phyloP scores from a whole-genome alignment of 495 filamentous ascomycete genomes.

The Neurospora sp. region DNA sequence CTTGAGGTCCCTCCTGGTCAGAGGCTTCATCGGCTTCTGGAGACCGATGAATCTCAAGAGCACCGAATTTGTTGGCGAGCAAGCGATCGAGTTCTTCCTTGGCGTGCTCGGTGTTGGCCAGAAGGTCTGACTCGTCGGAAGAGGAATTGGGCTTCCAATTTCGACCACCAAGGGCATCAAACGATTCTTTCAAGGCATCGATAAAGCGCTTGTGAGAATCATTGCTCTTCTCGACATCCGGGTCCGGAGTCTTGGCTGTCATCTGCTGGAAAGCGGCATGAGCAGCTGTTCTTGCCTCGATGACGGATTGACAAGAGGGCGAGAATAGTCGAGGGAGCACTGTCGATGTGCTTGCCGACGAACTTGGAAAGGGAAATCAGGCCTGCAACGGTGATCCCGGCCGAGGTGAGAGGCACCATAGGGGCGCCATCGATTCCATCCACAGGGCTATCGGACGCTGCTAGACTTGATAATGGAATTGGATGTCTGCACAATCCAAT shows the following conservation, averaged over 20 bases:
- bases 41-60: constrained; percentile 15
- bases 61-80: constrained; percentile 25
- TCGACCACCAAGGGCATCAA: constrained; percentile 10
- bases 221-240: constrained; percentile 31
- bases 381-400: constrained; percentile 17
- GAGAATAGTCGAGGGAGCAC: constrained; percentile 18
- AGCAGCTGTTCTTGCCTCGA: constrained; percentile 17
- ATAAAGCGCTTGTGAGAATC: constrained; percentile 34
- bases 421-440: neutral
- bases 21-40: constrained; percentile 1
- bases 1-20: neutral
- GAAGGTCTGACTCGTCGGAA: neutral
- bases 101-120: no score
- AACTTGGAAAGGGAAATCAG: constrained; percentile 25
- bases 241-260: constrained; percentile 22
- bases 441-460: no score
- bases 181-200: constrained; percentile 21
- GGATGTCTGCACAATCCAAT: constrained; percentile 30
- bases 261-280: constrained; percentile 21
- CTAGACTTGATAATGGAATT: constrained; percentile 4
- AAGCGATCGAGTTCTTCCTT: constrained; percentile 20
- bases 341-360: constrained; percentile 22
- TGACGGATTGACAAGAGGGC: constrained; percentile 24
- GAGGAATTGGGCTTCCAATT: neutral
- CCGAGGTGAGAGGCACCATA: neutral